Evolutionary conservation across 2,329 filamentous ascomycete genomes (phyloP).

Genomic region (Tolypocladium tropicale): DNA sequence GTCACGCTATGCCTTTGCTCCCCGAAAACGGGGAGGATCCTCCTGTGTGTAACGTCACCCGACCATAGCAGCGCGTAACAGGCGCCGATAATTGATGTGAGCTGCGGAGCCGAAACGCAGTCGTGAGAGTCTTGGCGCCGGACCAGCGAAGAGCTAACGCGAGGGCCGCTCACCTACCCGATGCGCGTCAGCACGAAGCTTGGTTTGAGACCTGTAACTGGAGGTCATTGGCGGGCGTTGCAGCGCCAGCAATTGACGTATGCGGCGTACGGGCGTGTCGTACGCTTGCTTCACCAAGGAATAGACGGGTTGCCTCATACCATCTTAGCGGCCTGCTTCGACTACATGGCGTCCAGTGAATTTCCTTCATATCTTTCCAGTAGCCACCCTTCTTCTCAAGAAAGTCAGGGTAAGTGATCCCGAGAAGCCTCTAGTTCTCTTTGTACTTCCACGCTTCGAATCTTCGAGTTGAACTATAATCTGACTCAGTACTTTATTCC

Average conservation of each 20-base stretch:
- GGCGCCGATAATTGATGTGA: no score
- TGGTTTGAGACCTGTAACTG: background rate
- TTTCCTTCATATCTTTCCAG: no score
- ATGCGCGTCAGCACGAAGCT: background rate
- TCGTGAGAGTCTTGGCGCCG: background rate
- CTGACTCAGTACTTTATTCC: background rate
- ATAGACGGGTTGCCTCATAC: background rate
- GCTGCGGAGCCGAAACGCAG: no score
- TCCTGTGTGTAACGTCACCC: background rate
- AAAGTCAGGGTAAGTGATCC: no score
- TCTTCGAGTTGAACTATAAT: no score
- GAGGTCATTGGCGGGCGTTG: background rate
- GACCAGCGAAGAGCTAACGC: background rate
- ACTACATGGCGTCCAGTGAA: no score
- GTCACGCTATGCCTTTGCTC: background rate
- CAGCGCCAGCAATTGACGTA: background rate
- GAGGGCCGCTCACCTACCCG: background rate
- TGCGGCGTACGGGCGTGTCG: background rate
- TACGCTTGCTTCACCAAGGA: background rate
- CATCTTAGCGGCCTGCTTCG: no score
- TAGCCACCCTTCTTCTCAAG: no score
- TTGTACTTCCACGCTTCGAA: no score
- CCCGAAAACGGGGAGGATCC: background rate
- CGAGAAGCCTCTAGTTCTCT: no score
- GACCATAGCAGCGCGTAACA: no score